Conservation (phyloP, 2,329 filamentous ascomycete species). For the Mariannaea sp. region DNA sequence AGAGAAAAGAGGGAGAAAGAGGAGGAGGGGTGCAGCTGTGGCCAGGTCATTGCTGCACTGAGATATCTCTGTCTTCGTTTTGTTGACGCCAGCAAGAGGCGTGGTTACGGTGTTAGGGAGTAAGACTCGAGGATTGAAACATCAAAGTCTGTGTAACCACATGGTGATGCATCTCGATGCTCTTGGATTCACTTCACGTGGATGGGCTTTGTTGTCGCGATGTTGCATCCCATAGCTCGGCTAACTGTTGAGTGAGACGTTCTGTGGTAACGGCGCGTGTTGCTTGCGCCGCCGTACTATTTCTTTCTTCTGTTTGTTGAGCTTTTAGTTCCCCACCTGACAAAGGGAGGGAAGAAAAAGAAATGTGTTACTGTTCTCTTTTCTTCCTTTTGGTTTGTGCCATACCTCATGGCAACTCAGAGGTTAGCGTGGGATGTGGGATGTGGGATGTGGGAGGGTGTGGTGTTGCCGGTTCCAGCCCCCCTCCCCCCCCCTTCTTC, state of each 20-base stretch:
- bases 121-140: neutral
- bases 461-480: neutral
- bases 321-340: neutral
- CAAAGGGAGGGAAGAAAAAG: too few species aligned
- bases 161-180: constrained; percentile 23
- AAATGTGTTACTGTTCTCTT: too few species aligned
- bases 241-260: constrained; percentile 11
- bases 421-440: neutral
- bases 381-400: neutral
- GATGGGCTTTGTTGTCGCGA: constrained; percentile 6
- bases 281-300: neutral
- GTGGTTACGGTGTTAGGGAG: constrained; percentile 1
- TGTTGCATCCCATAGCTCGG: constrained; percentile 4
- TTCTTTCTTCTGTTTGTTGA: neutral
- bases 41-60: neutral
- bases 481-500: neutral
- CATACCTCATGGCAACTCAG: neutral
- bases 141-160: constrained; percentile 18
- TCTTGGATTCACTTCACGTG: constrained; percentile 21
- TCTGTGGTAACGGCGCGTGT: constrained; percentile 8
- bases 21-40: constrained; percentile 4
- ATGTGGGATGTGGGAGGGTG: neutral
- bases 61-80: constrained; percentile 9
- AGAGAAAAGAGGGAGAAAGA: neutral
- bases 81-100: constrained; percentile 15